Evolutionary conservation across 176 grass and related monocot species (phyloP).

Genomic region (Aechmea fasciata): DNA sequence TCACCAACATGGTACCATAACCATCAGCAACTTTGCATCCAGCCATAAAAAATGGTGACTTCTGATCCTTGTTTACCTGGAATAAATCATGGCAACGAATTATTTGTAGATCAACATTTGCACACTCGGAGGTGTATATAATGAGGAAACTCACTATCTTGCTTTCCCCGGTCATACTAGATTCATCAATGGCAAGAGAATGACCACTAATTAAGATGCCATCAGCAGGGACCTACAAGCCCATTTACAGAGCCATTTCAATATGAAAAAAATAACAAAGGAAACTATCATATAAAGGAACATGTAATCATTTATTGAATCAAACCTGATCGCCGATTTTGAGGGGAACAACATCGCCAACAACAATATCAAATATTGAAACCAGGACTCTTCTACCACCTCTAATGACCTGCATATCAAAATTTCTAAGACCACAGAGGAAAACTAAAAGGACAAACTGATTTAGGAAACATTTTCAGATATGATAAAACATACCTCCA

Average conservation of each 20-base stretch:
- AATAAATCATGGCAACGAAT: constrained; percentile 15
- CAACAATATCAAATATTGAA: constrained; percentile 87
- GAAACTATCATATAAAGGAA: neutral
- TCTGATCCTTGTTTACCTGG: constrained; percentile 73
- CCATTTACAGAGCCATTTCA: constrained; percentile 22
- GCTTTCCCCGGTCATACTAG: constrained; percentile 97
- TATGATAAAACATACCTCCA: constrained; percentile 43
- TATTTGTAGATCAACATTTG: constrained; percentile 17
- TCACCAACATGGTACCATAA: constrained; percentile 85
- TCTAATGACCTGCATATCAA: constrained; percentile 59
- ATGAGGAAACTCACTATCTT: constrained; percentile 60
- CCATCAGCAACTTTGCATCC: constrained; percentile 98
- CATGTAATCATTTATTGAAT: neutral
- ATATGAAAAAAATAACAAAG: constrained; percentile 7
- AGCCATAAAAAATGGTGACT: constrained; percentile 86
- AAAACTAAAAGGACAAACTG: constrained; percentile 4
- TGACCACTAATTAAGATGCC: constrained; percentile 84
- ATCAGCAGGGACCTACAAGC: constrained; percentile 74
- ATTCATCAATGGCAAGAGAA: constrained; percentile 88
- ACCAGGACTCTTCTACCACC: constrained; percentile 61
- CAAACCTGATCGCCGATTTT: constrained; percentile 97
- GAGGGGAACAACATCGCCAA: constrained; percentile 77
- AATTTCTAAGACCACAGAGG: constrained; percentile 1
- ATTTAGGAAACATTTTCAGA: neutral
- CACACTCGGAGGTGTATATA: constrained; percentile 1